These are phyloP conservation scores for Daldinia sp. DNA, from an alignment of 2,329 filamentous ascomycete genomes.

Conservation along the genomic window DNA sequence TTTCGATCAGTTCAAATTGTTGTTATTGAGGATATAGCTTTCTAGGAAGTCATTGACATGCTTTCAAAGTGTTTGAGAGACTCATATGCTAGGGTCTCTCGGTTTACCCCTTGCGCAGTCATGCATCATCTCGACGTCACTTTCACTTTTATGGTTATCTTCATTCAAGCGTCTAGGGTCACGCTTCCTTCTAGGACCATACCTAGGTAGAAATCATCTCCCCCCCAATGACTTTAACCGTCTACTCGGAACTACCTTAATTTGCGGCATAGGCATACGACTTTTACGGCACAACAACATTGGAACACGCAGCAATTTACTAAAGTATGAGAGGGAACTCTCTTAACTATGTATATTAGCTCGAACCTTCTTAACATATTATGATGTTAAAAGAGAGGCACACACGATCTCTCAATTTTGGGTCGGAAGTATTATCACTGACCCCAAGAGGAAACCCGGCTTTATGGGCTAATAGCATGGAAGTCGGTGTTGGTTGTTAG, in stretches of 20 bases:
- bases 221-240: background rate
- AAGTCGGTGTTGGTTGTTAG: background rate
- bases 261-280: background rate
- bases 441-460: conserved; percentile 20
- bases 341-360: background rate
- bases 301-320: conserved; percentile 6
- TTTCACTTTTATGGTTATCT: background rate
- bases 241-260: background rate
- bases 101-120: background rate
- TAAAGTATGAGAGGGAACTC: conserved; percentile 7
- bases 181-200: background rate
- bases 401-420: conserved; percentile 21
- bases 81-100: background rate
- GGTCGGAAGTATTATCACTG: conserved; percentile 24
- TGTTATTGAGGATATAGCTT: background rate
- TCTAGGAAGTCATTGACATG: background rate
- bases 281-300: background rate
- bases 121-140: conserved; percentile 9
- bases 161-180: background rate
- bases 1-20: background rate
- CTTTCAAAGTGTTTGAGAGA: background rate
- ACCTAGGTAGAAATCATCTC: background rate
- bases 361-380: conserved; percentile 6
- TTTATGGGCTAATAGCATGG: conserved; percentile 29
- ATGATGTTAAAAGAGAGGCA: conserved; percentile 14